Percentiles rank a stretch among this genome's conserved stretches.
phyloP scores from a whole-genome alignment of 192 early-diverging fungal species.

The Diversispora eburnea region DNA sequence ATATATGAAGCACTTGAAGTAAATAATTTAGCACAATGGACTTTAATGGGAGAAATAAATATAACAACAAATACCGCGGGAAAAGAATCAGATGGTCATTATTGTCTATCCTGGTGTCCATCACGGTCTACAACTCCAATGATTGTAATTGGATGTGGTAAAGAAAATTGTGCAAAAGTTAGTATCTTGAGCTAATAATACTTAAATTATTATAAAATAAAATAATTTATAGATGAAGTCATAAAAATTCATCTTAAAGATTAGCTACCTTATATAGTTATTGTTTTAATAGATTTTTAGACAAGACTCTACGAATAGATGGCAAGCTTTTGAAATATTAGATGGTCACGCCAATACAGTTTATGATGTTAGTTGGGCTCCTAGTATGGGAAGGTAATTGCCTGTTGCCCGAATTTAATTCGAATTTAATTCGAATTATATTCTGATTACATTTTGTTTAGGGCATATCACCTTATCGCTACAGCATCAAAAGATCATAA shows the following conservation, averaged over 20 bases:
- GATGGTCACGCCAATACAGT: slow-evolving; percentile 60
- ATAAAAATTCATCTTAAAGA: too few species aligned
- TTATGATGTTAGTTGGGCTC: slow-evolving; percentile 68
- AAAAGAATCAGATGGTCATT: slow-evolving; percentile 75
- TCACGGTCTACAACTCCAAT: slow-evolving; percentile 69
- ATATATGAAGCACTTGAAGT: slow-evolving; percentile 87
- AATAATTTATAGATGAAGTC: neutral
- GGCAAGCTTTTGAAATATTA: slow-evolving; percentile 58
- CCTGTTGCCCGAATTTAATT: neutral
- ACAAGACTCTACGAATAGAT: slow-evolving; percentile 55
- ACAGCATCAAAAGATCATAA: slow-evolving; percentile 73
- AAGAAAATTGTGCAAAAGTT: slow-evolving; percentile 71
- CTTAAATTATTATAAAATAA: neutral
- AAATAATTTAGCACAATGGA: slow-evolving; percentile 74
- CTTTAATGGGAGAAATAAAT: slow-evolving; percentile 62
- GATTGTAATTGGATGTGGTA: slow-evolving; percentile 85
- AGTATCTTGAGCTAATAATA: slow-evolving; percentile 3
- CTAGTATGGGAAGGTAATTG: slow-evolving; percentile 56
- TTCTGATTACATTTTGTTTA: slow-evolving; percentile 22
- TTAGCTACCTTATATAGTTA: neutral
- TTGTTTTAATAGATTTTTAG: slow-evolving; percentile 47
- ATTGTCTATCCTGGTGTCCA: slow-evolving; percentile 86
- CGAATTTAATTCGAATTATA: neutral
- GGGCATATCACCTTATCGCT: slow-evolving; percentile 78
- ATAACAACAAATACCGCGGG: slow-evolving; percentile 24